A percentile compares a stretch with the other conserved stretches of the same genome.
Conservation (phyloP, 805 yeast genomes). For the Lipomyces sp. region DNA sequence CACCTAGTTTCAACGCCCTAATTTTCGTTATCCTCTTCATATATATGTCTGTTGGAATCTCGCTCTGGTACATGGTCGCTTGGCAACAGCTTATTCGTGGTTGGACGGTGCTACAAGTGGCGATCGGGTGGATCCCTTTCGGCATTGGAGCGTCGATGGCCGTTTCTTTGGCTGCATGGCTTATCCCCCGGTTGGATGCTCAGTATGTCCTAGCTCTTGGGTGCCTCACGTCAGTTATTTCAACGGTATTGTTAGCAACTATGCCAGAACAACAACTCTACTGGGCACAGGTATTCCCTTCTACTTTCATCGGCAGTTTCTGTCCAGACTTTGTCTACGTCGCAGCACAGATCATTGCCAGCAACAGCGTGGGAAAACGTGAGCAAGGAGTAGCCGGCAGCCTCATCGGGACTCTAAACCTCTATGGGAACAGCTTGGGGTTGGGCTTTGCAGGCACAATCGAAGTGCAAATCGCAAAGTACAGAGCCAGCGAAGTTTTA, state of each 20-base stretch:
- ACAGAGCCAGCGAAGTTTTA: not conserved
- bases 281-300: slow-evolving; percentile 8
- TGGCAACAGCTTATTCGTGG: slow-evolving; percentile 7
- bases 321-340: slow-evolving; percentile 8
- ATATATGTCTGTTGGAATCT: slow-evolving; percentile 2
- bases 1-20: not conserved
- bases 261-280: slow-evolving; percentile 4
- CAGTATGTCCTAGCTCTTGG: slow-evolving; percentile 6
- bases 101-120: not conserved
- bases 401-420: slow-evolving; percentile 5
- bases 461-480: not conserved
- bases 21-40: not conserved
- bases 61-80: slow-evolving; percentile 5
- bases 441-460: slow-evolving; percentile 1
- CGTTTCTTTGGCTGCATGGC: slow-evolving; percentile 4
- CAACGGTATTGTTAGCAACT: not conserved
- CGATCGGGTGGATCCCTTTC: slow-evolving; percentile 5
- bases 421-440: slow-evolving; percentile 6
- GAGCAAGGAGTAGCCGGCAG: slow-evolving; percentile 2
- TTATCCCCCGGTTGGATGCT: slow-evolving; percentile 4
- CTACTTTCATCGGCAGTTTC: not conserved
- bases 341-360: slow-evolving; percentile 7
- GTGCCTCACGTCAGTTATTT: not conserved
- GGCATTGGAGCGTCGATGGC: slow-evolving; percentile 3
- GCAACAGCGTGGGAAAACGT: slow-evolving; percentile 1